Evolutionary conservation across 2,329 filamentous ascomycete species (phyloP), one percentile per base, ranked within the genome.

Genomic region (Endoconidiophora polonica): DNA sequence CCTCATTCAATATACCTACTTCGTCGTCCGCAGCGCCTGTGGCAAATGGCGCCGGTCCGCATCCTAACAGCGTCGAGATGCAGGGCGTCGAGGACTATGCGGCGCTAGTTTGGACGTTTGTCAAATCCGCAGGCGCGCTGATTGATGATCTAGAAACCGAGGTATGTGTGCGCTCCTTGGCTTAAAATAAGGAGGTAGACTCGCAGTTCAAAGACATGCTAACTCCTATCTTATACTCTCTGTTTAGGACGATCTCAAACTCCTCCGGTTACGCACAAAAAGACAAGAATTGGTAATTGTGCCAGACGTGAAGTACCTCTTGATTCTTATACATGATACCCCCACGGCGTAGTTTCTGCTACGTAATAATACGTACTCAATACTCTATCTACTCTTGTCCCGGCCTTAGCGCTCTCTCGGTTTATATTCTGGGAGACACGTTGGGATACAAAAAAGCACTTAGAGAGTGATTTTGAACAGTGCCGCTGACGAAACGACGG

Each of bases 281-380:
- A 87, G 84, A 63, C 83, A 87, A 58, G 86, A 93, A 63, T 67
- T 91, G 55, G 81, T 91, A 53, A 85, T 91, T 59, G 81, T 90
- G 18, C 84, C 83, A 62, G 85, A 90, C 62, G 60, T 74, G 39
- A 87, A 85, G 59, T 93, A 84, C 63, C 69, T 91, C 44, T 71
- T 90, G 37, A 77, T 88, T 49, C 81, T 87, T 37, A 75, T 90
- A 50, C 84, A 90, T 65, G 84, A 88, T 61, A 86, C 83, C n/a
- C 80, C 83, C 38, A 73, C 77, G 6, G 79, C 77, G 58, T 83
- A 64, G 24, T 20, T 33, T 39, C 23, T 23, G 16, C 16, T 46
- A 14, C 23, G n/a, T 39, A 26, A 23, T 39, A 6, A 5, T 10
- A 23, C 23, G 7, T 14, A 26, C 41, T 26, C 29, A 22, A 42